Conservation (phyloP, 345 rosid genomes). For the Acer saccharum region DNA sequence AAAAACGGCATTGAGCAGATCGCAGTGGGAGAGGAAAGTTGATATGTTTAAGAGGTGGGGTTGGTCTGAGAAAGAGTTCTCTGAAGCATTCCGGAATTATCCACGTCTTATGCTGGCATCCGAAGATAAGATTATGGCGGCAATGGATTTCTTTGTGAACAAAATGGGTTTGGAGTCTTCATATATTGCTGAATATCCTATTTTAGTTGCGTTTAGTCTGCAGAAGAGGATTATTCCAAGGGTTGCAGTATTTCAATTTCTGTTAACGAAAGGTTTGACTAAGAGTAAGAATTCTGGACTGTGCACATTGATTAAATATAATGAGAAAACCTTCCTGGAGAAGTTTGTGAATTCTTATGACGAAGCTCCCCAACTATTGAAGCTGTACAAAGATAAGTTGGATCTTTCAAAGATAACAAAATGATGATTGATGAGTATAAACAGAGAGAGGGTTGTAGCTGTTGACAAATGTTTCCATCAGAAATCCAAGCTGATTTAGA, state of each 20-base stretch:
- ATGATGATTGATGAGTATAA: not conserved
- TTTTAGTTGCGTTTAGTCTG: not conserved
- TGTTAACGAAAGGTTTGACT: conserved; percentile 25
- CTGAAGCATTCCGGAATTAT: conserved; percentile 11
- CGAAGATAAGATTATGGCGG: conserved; percentile 5
- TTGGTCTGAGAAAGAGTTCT: conserved; percentile 28
- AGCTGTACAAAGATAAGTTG: conserved; percentile 16
- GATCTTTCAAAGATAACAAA: not conserved
- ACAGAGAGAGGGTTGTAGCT: not conserved
- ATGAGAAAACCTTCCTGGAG: conserved; percentile 14
- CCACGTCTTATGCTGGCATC: not conserved
- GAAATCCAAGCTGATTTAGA: too few relatives aligned
- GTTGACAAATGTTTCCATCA: not conserved
- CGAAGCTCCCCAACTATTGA: conserved; percentile 20
- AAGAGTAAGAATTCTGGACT: not conserved
- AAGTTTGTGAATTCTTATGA: conserved; percentile 18
- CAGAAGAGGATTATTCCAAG: conserved; percentile 8
- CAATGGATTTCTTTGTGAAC: conserved; percentile 24
- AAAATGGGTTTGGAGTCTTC: conserved; percentile 21
- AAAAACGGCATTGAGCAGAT: not conserved
- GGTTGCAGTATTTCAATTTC: conserved; percentile 15
- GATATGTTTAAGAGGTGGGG: conserved; percentile 32
- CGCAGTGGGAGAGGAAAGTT: conserved; percentile 29
- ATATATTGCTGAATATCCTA: not conserved
- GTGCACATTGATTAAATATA: not conserved